Evolutionary conservation across 306 rosid genomes (phyloP), one percentile per base, ranked within the genome.

Genomic region (Ziziphus jujuba): DNA sequence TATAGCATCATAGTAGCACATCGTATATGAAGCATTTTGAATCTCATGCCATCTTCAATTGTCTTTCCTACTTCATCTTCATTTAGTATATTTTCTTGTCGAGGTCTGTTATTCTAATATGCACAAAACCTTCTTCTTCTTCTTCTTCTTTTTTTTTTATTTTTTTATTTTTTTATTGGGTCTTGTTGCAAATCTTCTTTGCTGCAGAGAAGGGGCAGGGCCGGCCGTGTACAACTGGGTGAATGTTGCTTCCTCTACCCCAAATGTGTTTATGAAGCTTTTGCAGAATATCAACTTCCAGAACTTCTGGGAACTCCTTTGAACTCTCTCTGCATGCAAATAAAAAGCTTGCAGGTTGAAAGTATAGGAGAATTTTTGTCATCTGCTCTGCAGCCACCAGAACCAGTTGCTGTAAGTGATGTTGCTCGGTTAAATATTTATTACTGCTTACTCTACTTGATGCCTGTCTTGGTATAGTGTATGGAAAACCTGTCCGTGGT

Each of bases 141-240:
- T n/a, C n/a, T n/a, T n/a, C n/a, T n/a, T n/a, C n/a, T n/a, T n/a
- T n/a, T n/a, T n/a, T n/a, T n/a, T n/a, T n/a, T n/a, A n/a, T n/a
- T n/a, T n/a, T n/a, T n/a, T n/a, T n/a, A n/a, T 15, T 54, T n/a
- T n/a, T n/a, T n/a, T n/a, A n/a, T n/a, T n/a, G n/a, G n/a, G 45
- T 53, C 57, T 25, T 22, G 20, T 25, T 51, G 68, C 75, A 19
- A 47, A 75, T 81, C 59, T 71, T 55, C 21, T 72, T 79, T 77
- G 75, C 74, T 81, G 67, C 97, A 93, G 96, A 90, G 98, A 86
- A 86, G 84, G 75, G 98, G 98, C 44, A 85, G 97, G 84, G 98
- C 98, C 50, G 98, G 98, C 49, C 98, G 97, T 63, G 98, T 93
- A 77, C 98, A 84, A 81, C 96, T 96, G 53, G 98, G 96, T 19